Evolutionary conservation across 2,329 filamentous ascomycete species (phyloP), one percentile per base, ranked within the genome.

Genomic region (Chaetomium strumarium): DNA sequence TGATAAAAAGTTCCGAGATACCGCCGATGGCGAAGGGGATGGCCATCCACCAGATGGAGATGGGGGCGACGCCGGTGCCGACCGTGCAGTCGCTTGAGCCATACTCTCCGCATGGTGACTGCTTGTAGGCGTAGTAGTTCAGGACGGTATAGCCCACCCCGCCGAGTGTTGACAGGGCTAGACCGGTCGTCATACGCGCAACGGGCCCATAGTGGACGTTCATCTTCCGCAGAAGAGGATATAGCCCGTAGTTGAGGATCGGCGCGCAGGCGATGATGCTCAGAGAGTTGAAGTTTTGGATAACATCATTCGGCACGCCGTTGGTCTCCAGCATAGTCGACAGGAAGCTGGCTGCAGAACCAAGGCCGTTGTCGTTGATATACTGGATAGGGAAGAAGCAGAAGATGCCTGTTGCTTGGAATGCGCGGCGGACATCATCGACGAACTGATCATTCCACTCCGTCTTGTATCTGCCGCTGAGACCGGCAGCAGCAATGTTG

Each of bases 401-500:
- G 56, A 79, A 70, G 63, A 81, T 86, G n/a, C 83, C 80, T 52
- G 77, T 80, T 11, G 78, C 78, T 57, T 77, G 73, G 59, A 81
- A 71, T 13, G 80, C 80, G 63, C 81, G 79, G 49, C 73, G 72
- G 34, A 85, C 79, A 59, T 85, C 80, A 62, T 84, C 82, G 36
- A 86, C 82, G 73, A 83, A 86, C 20, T 76, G 75, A 59, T 86
- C 84, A 55, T 85, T 84, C 79, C 80, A 84, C 0, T 5, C 71
- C 67, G 62, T 75, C 42, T 37, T 20, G 54, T 58, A 62, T 3
- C 56, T 52, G 49, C 60, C 62, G 46, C 52, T 56, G 9, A 70
- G 74, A 48, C 71, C 70, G 4, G 66, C 66, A 16, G 74, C 74
- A 12, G 68, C 68, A 30, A 81, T 73, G 48, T 72, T 64, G 60